phyloP scores from a whole-genome alignment of 306 rosid genomes.

The Styphnolobium japonicum region DNA sequence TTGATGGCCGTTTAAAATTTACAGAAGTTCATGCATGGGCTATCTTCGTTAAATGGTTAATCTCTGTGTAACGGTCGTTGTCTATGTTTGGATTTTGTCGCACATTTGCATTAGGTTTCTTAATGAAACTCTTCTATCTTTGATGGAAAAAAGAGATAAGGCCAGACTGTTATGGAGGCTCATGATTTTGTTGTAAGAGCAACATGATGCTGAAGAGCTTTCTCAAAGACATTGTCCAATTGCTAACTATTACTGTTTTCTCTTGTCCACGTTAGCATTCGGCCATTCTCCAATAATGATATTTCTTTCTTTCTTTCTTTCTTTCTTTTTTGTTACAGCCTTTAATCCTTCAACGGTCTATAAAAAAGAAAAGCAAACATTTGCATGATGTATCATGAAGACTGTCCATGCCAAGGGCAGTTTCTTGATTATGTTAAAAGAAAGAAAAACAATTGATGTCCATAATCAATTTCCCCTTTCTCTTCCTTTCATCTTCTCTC shows the following conservation, averaged over 20 bases:
- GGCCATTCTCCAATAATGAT: not conserved
- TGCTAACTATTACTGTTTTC: not conserved
- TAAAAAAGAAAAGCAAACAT: not conserved
- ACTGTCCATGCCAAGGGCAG: not conserved
- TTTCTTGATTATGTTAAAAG: slow-evolving; percentile 15
- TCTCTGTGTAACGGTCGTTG: no score
- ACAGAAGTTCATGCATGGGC: no score
- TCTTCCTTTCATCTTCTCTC: not conserved
- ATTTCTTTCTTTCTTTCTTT: not conserved
- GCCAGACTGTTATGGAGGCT: no score
- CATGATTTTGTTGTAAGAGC: no score
- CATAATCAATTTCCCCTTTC: not conserved
- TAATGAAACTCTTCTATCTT: no score
- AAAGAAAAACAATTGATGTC: slow-evolving; percentile 15
- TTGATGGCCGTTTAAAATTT: no score
- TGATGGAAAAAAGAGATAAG: no score
- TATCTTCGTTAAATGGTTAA: no score
- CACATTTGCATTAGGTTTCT: no score
- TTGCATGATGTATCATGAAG: not conserved
- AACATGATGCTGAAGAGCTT: not conserved
- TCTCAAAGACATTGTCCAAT: not conserved
- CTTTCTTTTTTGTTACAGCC: not conserved
- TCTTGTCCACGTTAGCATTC: not conserved
- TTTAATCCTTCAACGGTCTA: slow-evolving; percentile 8
- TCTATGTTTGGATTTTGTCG: no score